Evolutionary conservation across 208 protist species (phyloP), one percentile per base, ranked within the genome.

Genomic region (Leishmania arabica): DNA sequence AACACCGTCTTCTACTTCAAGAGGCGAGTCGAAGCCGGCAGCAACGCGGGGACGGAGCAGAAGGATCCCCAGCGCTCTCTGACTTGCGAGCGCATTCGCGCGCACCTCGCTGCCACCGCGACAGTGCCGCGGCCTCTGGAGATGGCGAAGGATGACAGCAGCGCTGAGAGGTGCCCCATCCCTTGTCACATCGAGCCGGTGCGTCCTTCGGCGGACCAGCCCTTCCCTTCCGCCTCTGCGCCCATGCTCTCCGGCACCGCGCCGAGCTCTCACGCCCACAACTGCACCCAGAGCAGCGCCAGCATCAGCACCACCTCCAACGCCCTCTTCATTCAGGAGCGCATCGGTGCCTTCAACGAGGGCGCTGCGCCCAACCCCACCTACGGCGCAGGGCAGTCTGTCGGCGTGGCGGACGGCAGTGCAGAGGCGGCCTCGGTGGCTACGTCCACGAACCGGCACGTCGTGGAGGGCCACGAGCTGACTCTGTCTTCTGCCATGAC

Each of bases 1-100:
- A 84, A 84, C 77, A 54, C 85, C 54, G 79, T 89, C 70, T 83
- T 89, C 75, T 77, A 78, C 71, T 89, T 89, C 70, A 42, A 56
- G 45, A 34, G 78, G 77, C 72, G 70, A n/a, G 37, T n/a, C 31
- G 19, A 76, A 42, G 27, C n/a, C 9, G 58, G 24, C 68, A 54
- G 70, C 70, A 56, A 68, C 42, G 24, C 31, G 31, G 21, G 37
- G 3, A 31, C 0, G 17, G 34, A n/a, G 45, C 65, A 11, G 19
- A 21, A 13, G 65, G 54, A 65, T 51, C 1, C 11, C 37, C 42
- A 60, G 1, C 77, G 40, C 51, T 37, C 71, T 15, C 71, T 81
- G 62, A 85, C 81, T n/a, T 72, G 71, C 40, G 81, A 80, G 51
- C 69, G 81, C 49, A 71, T 81, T 54, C 5, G 58, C 75, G 76